Evolutionary conservation across 495 filamentous ascomycete species (phyloP).

Genomic region (Penicillium bovifimosum): DNA sequence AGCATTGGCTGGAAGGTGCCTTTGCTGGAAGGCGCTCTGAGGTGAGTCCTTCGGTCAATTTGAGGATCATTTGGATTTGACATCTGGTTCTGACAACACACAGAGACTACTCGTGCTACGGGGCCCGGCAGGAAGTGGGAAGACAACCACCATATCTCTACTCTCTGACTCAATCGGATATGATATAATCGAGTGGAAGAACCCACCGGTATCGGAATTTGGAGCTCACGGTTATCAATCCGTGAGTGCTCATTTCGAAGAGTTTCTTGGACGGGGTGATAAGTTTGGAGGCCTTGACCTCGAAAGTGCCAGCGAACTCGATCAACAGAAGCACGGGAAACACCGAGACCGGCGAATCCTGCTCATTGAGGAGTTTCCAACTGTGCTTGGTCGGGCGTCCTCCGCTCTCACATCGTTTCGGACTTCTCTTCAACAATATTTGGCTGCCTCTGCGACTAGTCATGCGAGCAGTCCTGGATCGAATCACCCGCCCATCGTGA

Average conservation of each 20-base stretch:
- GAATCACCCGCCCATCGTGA: constrained; percentile 66
- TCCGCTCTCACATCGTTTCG: constrained; percentile 68
- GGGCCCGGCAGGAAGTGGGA: constrained; percentile 88
- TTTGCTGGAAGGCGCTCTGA: constrained; percentile 49
- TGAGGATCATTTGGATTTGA: neutral
- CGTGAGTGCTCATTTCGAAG: constrained; percentile 73
- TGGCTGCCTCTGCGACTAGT: constrained; percentile 45
- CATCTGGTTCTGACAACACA: neutral
- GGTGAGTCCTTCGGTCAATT: constrained; percentile 6
- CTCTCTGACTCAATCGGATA: constrained; percentile 67
- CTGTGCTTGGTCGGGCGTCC: constrained; percentile 64
- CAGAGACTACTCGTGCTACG: constrained; percentile 77
- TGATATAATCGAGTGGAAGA: constrained; percentile 84
- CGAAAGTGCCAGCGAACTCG: constrained; percentile 3
- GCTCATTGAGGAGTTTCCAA: constrained; percentile 92
- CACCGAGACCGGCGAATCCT: constrained; percentile 51
- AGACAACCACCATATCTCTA: constrained; percentile 77
- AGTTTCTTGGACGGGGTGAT: constrained; percentile 76
- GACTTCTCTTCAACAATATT: constrained; percentile 63
- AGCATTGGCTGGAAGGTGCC: constrained; percentile 70
- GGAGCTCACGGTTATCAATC: constrained; percentile 56
- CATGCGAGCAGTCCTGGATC: constrained; percentile 8
- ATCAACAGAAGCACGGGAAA: neutral
- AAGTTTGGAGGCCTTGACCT: constrained; percentile 73
- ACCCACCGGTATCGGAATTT: constrained; percentile 59